Evolutionary conservation across 2,329 filamentous ascomycete genomes (phyloP), one percentile per base, ranked within the genome.

Genomic region (Penicillium sp.): DNA sequence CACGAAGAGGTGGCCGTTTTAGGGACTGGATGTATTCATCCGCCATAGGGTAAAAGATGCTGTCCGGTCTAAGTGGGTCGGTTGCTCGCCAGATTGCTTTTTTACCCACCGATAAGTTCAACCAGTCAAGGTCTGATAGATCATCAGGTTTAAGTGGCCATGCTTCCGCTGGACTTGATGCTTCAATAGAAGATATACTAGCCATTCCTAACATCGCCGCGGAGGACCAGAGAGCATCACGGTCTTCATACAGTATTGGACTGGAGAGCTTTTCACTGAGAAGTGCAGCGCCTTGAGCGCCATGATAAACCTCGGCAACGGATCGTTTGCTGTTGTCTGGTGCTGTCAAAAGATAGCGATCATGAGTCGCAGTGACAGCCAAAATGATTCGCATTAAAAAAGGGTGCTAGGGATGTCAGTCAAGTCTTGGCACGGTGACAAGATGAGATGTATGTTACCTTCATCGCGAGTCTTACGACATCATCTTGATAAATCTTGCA

Each of bases 301-400:
- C 55, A 31, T 64, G 60, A 26, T 59, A 62, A 10, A 54, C 31
- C 42, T 64, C 60, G 7, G 52, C 19, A 2, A 61, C 16, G 3
- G 61, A 59, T 37, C 19, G 31, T 42, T 37, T 53, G 31, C 33
- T 37, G 9, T 31, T 45, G 1, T 44, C 39, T 19, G 39, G 37
- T 5, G 57, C 45, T 1, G 61, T 64, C 13, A 63, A 62, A 39
- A 82, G 67, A 58, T 78, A 72, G 6, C 79, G 75, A 58, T 85
- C 83, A 61, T 87, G 84, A 60, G 83, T 77, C 3, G 81, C 67
- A 2, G 83, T 81, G 23, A 86, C 63, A 21, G 80, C 76, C 29
- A 85, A 72, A 19, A 85, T 74, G 47, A 81, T 73, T 66, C 87
- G 84, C 72, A 85, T 78, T 5, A 87, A 72, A 54, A 82, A 85